These are phyloP conservation scores for Chimonanthus praecox DNA, from an alignment of 164 flowering plant species.

Conservation along the genomic window DNA sequence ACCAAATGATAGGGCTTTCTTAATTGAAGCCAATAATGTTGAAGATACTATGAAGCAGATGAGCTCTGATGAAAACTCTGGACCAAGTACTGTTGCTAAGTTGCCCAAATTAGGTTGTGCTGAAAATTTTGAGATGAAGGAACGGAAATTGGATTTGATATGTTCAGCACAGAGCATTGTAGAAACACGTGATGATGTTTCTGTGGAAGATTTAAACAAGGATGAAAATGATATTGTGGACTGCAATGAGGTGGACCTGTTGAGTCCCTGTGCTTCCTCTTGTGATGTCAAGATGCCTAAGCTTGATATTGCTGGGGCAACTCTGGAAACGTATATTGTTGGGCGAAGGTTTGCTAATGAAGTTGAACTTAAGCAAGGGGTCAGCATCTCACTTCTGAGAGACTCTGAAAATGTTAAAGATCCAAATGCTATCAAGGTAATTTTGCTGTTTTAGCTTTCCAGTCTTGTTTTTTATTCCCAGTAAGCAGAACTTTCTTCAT, in stretches of 20 bases:
- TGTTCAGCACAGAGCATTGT: background rate
- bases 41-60: conserved; percentile 1
- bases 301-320: conserved; percentile 18
- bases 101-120: conserved; percentile 2
- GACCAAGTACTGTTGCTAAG: background rate
- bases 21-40: conserved; percentile 15
- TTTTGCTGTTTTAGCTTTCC: background rate
- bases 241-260: conserved; percentile 6
- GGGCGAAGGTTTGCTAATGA: conserved; percentile 63
- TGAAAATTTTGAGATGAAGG: conserved; percentile 19
- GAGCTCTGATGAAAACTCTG: conserved; percentile 5
- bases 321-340: conserved; percentile 68
- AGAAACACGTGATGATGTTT: conserved; percentile 13
- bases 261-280: conserved; percentile 2
- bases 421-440: conserved; percentile 78
- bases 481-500: background rate
- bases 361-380: conserved; percentile 44
- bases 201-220: conserved; percentile 9
- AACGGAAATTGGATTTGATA: background rate
- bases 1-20: conserved; percentile 21
- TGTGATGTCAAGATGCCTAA: conserved; percentile 15
- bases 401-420: conserved; percentile 75
- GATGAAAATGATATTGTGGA: conserved; percentile 6
- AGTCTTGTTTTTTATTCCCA: conserved; percentile 1
- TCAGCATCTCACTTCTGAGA: conserved; percentile 43